These are phyloP conservation scores for Lenwebbia sp. DNA, from an alignment of 345 rosid species.

Conservation along the genomic window DNA sequence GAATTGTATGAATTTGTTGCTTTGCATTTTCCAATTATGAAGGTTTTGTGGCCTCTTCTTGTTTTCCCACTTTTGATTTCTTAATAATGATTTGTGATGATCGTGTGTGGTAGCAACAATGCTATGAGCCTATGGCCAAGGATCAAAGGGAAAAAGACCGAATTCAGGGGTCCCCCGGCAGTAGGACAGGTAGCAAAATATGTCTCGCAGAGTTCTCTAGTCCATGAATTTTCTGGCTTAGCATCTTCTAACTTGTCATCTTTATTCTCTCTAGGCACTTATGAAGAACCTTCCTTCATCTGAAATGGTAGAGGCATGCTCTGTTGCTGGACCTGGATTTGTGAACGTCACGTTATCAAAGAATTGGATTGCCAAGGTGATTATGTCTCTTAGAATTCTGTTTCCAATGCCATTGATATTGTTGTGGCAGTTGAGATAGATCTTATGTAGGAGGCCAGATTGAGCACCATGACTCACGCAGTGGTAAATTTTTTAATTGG, in stretches of 20 bases:
- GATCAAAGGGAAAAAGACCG: slow-evolving; percentile 56
- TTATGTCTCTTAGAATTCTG: background rate
- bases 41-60: background rate
- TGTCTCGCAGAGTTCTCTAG: background rate
- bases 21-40: background rate
- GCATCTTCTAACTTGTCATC: background rate
- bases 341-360: slow-evolving; percentile 65
- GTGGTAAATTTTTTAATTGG: background rate
- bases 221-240: background rate
- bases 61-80: background rate
- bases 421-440: background rate
- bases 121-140: slow-evolving; percentile 83
- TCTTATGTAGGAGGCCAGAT: background rate
- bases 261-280: slow-evolving; percentile 43
- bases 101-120: slow-evolving; percentile 49
- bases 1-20: background rate
- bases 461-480: background rate
- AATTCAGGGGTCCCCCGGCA: slow-evolving; percentile 64
- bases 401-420: background rate
- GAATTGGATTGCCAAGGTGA: slow-evolving; percentile 85
- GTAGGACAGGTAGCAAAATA: slow-evolving; percentile 62
- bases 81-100: background rate
- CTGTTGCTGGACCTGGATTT: slow-evolving; percentile 94
- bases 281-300: slow-evolving; percentile 60
- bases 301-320: slow-evolving; percentile 73